Percentiles rank a stretch among this genome's conserved stretches.
Conservation (phyloP, 345 rosid species). For the Populus ilicifolia region DNA sequence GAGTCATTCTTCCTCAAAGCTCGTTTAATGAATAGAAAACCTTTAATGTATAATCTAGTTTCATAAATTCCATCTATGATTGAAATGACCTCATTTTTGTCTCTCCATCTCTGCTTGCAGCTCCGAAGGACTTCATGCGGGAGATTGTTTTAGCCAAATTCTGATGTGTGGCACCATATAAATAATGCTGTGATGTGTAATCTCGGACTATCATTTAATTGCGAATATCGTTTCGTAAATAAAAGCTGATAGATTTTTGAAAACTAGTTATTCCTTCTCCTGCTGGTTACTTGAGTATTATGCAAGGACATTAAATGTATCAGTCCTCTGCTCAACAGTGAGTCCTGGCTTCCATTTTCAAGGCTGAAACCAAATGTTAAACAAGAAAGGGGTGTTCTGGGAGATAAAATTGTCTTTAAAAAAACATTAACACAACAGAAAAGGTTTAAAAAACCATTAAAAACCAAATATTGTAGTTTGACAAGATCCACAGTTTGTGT, state of each 20-base stretch:
- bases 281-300: too few relatives aligned
- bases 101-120: constrained; percentile 27
- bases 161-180: constrained; percentile 19
- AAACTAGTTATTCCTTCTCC: background rate
- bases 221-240: background rate
- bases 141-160: constrained; percentile 41
- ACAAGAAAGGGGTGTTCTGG: too few relatives aligned
- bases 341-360: too few relatives aligned
- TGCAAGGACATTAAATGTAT: too few relatives aligned
- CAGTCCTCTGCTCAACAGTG: too few relatives aligned
- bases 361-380: too few relatives aligned
- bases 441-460: too few relatives aligned
- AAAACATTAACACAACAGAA: too few relatives aligned
- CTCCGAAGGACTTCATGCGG: constrained; percentile 47
- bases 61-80: background rate
- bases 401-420: too few relatives aligned
- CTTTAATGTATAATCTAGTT: background rate
- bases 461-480: too few relatives aligned
- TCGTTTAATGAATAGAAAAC: background rate
- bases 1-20: background rate
- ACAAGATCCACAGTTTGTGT: too few relatives aligned
- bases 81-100: background rate
- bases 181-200: background rate
- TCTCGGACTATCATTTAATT: background rate
- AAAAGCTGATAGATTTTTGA: background rate